These are phyloP conservation scores for Colletotrichum paranaense DNA, from an alignment of 2,329 filamentous ascomycete species.

Conservation along the genomic window DNA sequence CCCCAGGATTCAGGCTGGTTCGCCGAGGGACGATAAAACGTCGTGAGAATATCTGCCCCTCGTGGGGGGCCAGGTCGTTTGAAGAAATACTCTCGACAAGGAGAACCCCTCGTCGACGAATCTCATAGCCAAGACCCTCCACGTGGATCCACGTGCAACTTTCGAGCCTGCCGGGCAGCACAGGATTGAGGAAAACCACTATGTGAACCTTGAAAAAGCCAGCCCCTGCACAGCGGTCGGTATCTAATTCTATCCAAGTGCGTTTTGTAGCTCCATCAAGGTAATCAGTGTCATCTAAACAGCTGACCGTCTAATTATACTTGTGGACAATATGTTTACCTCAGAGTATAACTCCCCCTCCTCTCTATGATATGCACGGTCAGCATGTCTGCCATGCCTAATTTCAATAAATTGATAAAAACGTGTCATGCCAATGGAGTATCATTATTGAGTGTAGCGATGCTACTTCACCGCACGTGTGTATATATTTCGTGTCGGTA, in stretches of 20 bases:
- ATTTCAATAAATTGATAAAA: background rate
- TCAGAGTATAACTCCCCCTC: background rate
- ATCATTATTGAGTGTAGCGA: background rate
- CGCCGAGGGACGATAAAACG: background rate
- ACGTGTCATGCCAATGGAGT: background rate
- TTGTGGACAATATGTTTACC: background rate
- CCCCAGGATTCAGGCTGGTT: background rate
- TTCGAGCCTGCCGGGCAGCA: background rate
- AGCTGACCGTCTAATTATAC: background rate
- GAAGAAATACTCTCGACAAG: background rate
- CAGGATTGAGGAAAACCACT: background rate
- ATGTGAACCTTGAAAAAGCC: background rate
- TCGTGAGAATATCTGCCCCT: background rate
- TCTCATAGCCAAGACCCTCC: conserved; percentile 5
- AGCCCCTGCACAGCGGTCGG: background rate
- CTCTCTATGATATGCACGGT: background rate
- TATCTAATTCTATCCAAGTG: background rate
- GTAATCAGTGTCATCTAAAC: background rate
- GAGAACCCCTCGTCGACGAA: conserved; percentile 2
- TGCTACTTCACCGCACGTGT: background rate
- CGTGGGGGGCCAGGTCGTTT: background rate
- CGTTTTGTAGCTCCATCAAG: background rate
- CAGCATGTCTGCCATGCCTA: background rate
- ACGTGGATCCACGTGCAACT: conserved; percentile 24
- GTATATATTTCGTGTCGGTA: background rate